These are phyloP conservation scores for Fusarium pseudograminearum DNA, from an alignment of 2,329 filamentous ascomycete species.

Conservation along the genomic window DNA sequence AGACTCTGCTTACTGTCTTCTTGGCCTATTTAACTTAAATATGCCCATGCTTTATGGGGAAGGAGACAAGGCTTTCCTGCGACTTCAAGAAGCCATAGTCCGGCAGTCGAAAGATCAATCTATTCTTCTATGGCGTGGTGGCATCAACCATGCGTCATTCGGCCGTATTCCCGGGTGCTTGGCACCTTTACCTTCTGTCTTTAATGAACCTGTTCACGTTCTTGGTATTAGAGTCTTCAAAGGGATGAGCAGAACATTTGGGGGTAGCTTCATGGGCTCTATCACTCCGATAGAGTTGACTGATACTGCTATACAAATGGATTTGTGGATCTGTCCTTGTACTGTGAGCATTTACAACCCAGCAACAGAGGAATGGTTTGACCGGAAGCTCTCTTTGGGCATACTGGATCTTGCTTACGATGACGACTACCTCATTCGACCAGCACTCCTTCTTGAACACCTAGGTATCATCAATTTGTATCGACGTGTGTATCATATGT, in stretches of 20 bases:
- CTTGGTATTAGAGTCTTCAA: conserved; percentile 38
- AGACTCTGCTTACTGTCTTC: conserved; percentile 49
- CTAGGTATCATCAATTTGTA: conserved; percentile 34
- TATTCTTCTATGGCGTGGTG: conserved; percentile 35
- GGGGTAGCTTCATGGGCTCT: conserved; percentile 36
- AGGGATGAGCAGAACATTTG: conserved; percentile 28
- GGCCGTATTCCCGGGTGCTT: conserved; percentile 33
- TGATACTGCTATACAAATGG: conserved; percentile 35
- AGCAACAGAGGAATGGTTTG: not conserved
- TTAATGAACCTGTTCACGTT: conserved; percentile 30
- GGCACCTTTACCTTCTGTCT: conserved; percentile 22
- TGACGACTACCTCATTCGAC: conserved; percentile 38
- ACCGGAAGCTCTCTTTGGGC: conserved; percentile 32
- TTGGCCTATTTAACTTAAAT: conserved; percentile 49
- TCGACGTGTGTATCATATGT: conserved; percentile 34
- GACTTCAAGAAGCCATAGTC: conserved; percentile 44
- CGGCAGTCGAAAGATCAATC: conserved; percentile 44
- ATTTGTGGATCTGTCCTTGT: conserved; percentile 43
- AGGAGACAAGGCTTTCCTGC: conserved; percentile 43
- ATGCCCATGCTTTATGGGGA: conserved; percentile 50
- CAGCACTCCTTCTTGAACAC: conserved; percentile 40
- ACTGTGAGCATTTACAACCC: conserved; percentile 2
- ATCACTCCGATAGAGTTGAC: conserved; percentile 38
- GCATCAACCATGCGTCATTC: not conserved
- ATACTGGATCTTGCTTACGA: conserved; percentile 42